Evolutionary conservation across 352 stramenopile species (phyloP), one percentile per base, ranked within the genome.

Genomic region (Globisporangium carolinianum): DNA sequence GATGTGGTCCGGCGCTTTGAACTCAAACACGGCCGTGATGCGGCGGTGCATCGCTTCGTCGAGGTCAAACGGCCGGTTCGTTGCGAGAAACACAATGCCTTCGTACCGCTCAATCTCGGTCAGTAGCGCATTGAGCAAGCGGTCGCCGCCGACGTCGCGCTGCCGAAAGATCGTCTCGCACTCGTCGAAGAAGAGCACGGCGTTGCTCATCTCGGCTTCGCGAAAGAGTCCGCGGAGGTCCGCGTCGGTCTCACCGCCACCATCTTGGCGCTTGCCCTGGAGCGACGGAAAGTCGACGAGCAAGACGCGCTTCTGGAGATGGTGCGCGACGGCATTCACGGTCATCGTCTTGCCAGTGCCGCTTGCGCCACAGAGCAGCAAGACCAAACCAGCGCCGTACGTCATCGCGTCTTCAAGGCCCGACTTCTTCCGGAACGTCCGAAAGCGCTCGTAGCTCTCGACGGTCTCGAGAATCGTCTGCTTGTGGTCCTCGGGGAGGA

Each of bases 321-420:
- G 82, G 49, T 92, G 67, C 15, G 85, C 87, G 1, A 96, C 83
- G 39, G 84, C 87, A 52, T 95, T 94, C 37, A 94, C 87, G 1
- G 86, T 95, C 87, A 96, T 96, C 11, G 87, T 96, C 73, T 96
- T 96, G 57, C 87, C 87, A n/a, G 86, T 95, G 45, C 87, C 87
- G 47, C 80, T 91, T 12, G 83, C 84, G 6, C 86, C 83, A 43
- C 83, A 93, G 14, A 95, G 69, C 52, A 95, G 69, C 43, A 95
- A 61, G 24, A 95, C 82, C 1, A 94, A 71, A 9, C 86, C 83
- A 24, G 75, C 76, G 53, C 86, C 84, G 59, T 94, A 94, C 46
- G 63, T 84, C 54, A 94, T 83, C 48, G 82, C 74, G 37, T 91
- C 77, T 52, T 91, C 85, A 7, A 91, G 64, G 1, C 77, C 82